A percentile compares a stretch with the other conserved stretches of the same genome.
These are phyloP conservation scores for Orobanche coerulescens DNA, from an alignment of 257 asterid genomes.

Conservation along the genomic window DNA sequence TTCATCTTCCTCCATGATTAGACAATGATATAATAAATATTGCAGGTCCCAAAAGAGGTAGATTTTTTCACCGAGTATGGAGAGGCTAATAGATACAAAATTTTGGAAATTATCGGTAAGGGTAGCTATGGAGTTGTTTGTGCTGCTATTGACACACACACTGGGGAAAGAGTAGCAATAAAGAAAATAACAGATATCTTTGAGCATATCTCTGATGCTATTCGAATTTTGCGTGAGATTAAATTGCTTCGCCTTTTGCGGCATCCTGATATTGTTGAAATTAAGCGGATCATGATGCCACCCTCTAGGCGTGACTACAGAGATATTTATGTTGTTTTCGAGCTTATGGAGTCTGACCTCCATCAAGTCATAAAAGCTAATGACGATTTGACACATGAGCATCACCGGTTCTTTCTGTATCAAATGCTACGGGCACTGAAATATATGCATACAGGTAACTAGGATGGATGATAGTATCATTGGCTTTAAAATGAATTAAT, in stretches of 20 bases:
- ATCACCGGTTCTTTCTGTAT: constrained; percentile 84
- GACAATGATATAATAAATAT: constrained; percentile 15
- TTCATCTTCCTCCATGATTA: neutral
- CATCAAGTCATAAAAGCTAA: constrained; percentile 95
- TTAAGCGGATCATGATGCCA: constrained; percentile 83
- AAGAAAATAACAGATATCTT: constrained; percentile 83
- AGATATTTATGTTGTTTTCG: constrained; percentile 83
- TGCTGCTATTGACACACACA: constrained; percentile 82
- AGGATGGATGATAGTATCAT: neutral
- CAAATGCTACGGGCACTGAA: constrained; percentile 87
- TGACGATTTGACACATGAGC: constrained; percentile 87
- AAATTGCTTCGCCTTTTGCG: constrained; percentile 78
- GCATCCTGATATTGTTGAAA: constrained; percentile 92
- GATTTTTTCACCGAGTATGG: constrained; percentile 84
- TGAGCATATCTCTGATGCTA: constrained; percentile 82
- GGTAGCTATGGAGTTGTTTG: constrained; percentile 97
- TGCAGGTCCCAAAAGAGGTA: constrained; percentile 55
- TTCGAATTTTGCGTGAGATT: constrained; percentile 76
- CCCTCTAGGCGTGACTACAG: constrained; percentile 78
- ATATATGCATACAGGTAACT: constrained; percentile 84
- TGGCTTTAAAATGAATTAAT: neutral
- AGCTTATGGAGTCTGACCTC: constrained; percentile 97
- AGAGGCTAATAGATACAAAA: constrained; percentile 76
- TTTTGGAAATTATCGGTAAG: constrained; percentile 77
- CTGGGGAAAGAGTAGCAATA: constrained; percentile 85